These are phyloP conservation scores for Astraeus odoratus DNA, from an alignment of 768 basidiomycete species.

Conservation along the genomic window DNA sequence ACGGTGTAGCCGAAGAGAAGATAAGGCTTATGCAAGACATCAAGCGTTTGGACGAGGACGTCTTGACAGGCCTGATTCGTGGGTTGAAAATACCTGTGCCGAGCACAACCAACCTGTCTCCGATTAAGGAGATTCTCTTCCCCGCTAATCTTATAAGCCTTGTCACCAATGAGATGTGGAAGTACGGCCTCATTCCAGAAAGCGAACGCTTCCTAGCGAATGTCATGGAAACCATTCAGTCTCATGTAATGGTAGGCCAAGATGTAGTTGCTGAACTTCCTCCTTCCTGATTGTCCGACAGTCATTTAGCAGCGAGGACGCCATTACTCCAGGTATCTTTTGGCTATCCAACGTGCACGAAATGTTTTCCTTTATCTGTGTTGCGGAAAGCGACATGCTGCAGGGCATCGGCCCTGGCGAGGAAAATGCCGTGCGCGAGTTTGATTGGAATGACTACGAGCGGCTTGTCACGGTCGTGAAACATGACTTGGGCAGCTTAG, in stretches of 20 bases:
- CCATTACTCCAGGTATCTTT: conserved; percentile 94
- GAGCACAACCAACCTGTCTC: conserved; percentile 84
- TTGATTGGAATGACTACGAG: conserved; percentile 97
- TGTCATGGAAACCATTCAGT: conserved; percentile 96
- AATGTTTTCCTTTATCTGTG: conserved; percentile 97
- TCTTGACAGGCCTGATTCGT: conserved; percentile 82
- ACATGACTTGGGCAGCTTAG: conserved; percentile 95
- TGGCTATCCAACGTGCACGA: conserved; percentile 99
- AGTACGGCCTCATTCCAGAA: conserved; percentile 92
- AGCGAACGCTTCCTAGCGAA: conserved; percentile 98
- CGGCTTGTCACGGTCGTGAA: conserved; percentile 96
- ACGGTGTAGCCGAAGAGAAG: conserved; percentile 93
- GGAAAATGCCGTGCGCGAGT: conserved; percentile 84
- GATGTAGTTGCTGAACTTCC: neutral
- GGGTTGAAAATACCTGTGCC: conserved; percentile 91
- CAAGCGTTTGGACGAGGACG: conserved; percentile 88
- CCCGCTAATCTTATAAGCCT: conserved; percentile 96
- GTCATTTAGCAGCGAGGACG: conserved; percentile 91
- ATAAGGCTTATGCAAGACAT: conserved; percentile 88
- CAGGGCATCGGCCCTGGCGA: conserved; percentile 97
- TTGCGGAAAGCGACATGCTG: conserved; percentile 97
- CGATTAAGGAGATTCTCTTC: conserved; percentile 96
- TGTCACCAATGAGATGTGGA: conserved; percentile 99
- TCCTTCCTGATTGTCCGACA: conserved; percentile 23
- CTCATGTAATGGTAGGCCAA: conserved; percentile 88